phyloP scores from a whole-genome alignment of 169 alveolate genomes.

The Cryptosporidium viatorum region DNA sequence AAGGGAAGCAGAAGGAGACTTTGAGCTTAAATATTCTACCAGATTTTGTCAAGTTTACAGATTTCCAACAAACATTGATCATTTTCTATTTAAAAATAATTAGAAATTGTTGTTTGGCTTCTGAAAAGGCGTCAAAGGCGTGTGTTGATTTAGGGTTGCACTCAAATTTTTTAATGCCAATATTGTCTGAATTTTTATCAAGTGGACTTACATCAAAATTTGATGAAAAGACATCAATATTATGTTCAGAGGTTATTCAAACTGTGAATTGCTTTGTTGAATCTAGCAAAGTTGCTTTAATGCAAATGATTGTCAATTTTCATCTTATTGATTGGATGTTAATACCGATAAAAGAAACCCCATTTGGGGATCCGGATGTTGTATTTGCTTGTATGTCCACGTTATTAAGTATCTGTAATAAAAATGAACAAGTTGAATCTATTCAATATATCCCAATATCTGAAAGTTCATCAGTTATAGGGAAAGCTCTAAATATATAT shows the following conservation, averaged over 20 bases:
- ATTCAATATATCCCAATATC: conserved; percentile 27
- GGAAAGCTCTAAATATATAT: conserved; percentile 32
- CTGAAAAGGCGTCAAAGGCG: conserved; percentile 37
- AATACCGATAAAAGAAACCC: conserved; percentile 64
- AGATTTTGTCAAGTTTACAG: conserved; percentile 58
- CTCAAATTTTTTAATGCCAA: conserved; percentile 63
- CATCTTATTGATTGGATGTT: conserved; percentile 67
- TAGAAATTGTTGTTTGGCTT: conserved; percentile 54
- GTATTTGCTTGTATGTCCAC: conserved; percentile 42
- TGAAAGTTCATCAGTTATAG: conserved; percentile 16
- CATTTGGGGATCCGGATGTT: conserved; percentile 67
- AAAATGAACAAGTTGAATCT: conserved; percentile 36
- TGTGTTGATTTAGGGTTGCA: conserved; percentile 65
- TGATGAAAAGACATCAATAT: conserved; percentile 34
- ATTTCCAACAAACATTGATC: conserved; percentile 37
- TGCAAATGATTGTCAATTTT: conserved; percentile 67
- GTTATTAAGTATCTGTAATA: conserved; percentile 32
- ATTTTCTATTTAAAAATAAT: conserved; percentile 40
- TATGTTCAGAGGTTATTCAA: conserved; percentile 63
- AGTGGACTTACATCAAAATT: conserved; percentile 25
- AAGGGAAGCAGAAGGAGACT: conserved; percentile 30
- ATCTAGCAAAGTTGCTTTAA: conserved; percentile 28
- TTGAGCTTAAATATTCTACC: conserved; percentile 30
- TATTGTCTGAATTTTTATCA: conserved; percentile 44
- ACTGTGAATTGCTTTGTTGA: conserved; percentile 29